A percentile compares a stretch with the other conserved stretches of the same genome.
Evolutionary conservation across 2,329 filamentous ascomycete genomes (phyloP).

Genomic region (Acrocalymma vagum): DNA sequence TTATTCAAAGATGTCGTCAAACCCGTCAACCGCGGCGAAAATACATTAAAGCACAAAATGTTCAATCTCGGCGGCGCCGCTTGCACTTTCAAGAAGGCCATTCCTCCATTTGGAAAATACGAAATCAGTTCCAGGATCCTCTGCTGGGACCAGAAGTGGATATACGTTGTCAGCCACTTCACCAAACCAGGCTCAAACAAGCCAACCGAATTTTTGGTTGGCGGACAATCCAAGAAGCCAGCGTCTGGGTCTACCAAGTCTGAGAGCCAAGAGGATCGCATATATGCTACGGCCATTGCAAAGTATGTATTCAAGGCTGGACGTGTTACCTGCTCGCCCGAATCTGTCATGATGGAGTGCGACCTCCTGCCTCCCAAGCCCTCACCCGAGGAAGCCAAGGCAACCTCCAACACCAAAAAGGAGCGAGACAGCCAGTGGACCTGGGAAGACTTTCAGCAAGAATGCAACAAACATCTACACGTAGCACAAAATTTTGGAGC

Average conservation of each 20-base stretch:
- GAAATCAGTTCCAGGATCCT: slow-evolving; percentile 51
- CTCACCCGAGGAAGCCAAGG: not conserved
- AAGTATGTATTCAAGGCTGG: slow-evolving; percentile 16
- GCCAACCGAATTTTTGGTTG: slow-evolving; percentile 10
- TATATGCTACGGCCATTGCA: slow-evolving; percentile 49
- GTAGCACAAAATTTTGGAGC: slow-evolving; percentile 20
- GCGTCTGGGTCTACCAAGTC: slow-evolving; percentile 11
- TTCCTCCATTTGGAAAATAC: slow-evolving; percentile 46
- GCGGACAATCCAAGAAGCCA: slow-evolving; percentile 39
- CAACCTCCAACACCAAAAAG: slow-evolving; percentile 4
- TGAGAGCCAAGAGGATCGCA: slow-evolving; percentile 20
- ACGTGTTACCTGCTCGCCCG: slow-evolving; percentile 76
- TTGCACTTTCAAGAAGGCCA: slow-evolving; percentile 51
- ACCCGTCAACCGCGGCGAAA: slow-evolving; percentile 10
- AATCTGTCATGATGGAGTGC: slow-evolving; percentile 73
- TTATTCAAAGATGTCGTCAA: slow-evolving; percentile 49
- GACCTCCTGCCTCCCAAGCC: slow-evolving; percentile 76
- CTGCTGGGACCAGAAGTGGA: slow-evolving; percentile 53
- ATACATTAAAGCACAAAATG: slow-evolving; percentile 35
- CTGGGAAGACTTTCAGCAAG: slow-evolving; percentile 13
- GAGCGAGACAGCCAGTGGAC: slow-evolving; percentile 13
- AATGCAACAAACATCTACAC: slow-evolving; percentile 13
- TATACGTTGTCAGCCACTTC: slow-evolving; percentile 52
- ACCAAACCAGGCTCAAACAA: slow-evolving; percentile 41
- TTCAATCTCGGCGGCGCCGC: slow-evolving; percentile 56